Evolutionary conservation across 148 eudicot species (phyloP), one percentile per base, ranked within the genome.

Genomic region (Fagopyrum tataricum): DNA sequence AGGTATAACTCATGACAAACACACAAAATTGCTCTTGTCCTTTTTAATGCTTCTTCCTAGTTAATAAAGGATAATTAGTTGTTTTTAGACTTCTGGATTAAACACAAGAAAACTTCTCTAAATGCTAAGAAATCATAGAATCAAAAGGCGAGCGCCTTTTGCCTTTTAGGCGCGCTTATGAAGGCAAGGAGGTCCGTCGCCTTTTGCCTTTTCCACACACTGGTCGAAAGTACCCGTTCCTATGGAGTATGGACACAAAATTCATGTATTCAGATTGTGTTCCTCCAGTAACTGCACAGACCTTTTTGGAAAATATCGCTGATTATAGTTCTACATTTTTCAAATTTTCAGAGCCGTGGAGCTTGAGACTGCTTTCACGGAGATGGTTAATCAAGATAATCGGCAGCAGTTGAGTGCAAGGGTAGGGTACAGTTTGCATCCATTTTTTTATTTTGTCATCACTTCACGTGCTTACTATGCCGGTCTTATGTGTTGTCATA

Each of bases 321-420:
- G 44, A 53, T 56, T 46, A 17, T 37, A 31, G n/a, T 71, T 76
- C 23, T 70, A 39, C 37, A 21, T 6, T 59, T 72, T 23, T 66
- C 14, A 15, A 72, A 72, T 67, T 80, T 68, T 51, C 84, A 93
- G 96, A 81, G 90, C 98, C 23, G 96, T 90, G 80, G 98, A 93
- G 82, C 81, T 93, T 81, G 98, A 90, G 90, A 84, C 92, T 55
- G 98, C 96, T n/a, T 83, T 90, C 26, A 90, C 87, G 87, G 98
- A 93, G 86, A 87, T 88, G 81, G 90, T 87, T 77, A 81, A 85
- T 82, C 80, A 91, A 79, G 94, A 90, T 82, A 91, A 93, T 79
- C 84, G 98, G 59, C 86, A 81, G 74, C 82, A 89, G 75, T 79
- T 93, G 79, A 86, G 84, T 80, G 97, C 95, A 71, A 91, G 78